A percentile compares a stretch with the other conserved stretches of the same genome.
These are phyloP conservation scores for Colletotrichum sp. DNA, from an alignment of 2,329 filamentous ascomycete genomes.

Conservation along the genomic window DNA sequence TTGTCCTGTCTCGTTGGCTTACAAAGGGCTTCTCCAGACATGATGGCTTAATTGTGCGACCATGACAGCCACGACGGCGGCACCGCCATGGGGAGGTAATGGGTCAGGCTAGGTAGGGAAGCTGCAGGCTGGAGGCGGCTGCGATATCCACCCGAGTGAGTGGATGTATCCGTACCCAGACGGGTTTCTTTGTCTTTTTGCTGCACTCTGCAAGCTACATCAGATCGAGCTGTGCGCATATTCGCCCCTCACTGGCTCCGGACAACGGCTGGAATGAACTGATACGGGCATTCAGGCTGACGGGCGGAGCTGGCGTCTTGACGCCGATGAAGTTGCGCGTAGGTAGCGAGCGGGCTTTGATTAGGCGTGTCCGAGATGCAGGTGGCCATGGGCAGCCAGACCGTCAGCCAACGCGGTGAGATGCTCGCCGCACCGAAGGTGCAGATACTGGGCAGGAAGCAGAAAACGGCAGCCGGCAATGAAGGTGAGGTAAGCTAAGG, in stretches of 20 bases:
- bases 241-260: conserved; percentile 4
- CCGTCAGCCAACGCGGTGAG: not conserved
- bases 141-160: not conserved
- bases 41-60: not conserved
- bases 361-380: conserved; percentile 5
- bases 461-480: not conserved
- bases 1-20: not conserved
- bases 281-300: not conserved
- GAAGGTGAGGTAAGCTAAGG: not conserved
- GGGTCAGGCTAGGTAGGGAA: not conserved
- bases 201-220: not conserved
- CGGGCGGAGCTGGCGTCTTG: not conserved
- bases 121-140: not conserved
- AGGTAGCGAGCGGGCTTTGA: not conserved
- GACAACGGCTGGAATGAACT: conserved; percentile 3
- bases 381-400: not conserved
- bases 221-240: not conserved
- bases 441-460: not conserved
- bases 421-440: not conserved
- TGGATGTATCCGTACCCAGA: not conserved
- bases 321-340: not conserved
- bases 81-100: not conserved
- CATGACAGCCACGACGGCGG: not conserved
- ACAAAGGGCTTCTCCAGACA: not conserved
- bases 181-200: not conserved